A percentile compares a stretch with the other conserved stretches of the same genome.
These are phyloP conservation scores for Trichoderma simmonsii DNA, from an alignment of 2,329 filamentous ascomycete genomes.

Conservation along the genomic window DNA sequence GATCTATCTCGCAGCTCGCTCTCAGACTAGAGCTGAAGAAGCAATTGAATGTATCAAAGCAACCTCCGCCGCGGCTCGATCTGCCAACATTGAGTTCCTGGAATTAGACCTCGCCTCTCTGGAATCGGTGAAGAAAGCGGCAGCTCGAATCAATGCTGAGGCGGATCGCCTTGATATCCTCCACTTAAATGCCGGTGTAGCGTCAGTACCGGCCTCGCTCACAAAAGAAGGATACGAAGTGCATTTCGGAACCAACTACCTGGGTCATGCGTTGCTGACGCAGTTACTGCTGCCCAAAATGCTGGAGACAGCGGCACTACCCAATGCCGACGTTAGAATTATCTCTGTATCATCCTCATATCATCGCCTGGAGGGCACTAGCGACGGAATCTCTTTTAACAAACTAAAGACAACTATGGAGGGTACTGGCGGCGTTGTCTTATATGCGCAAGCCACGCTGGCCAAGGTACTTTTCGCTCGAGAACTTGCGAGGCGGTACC, in stretches of 20 bases:
- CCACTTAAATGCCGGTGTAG: constrained; percentile 19
- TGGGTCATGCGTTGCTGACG: constrained; percentile 4
- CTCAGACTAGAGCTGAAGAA: background rate
- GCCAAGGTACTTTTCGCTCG: background rate
- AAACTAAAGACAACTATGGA: background rate
- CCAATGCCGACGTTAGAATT: background rate
- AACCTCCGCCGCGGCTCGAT: background rate
- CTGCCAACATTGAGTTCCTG: background rate
- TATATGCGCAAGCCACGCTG: background rate
- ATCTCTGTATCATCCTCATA: background rate
- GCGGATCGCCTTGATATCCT: background rate
- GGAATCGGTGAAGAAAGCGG: background rate
- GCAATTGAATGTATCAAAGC: background rate
- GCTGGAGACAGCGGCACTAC: background rate
- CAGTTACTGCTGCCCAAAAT: background rate
- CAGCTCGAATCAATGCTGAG: background rate
- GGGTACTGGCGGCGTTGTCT: background rate
- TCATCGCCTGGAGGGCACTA: background rate
- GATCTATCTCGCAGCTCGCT: background rate
- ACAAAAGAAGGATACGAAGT: constrained; percentile 22
- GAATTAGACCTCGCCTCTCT: background rate
- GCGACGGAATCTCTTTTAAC: background rate
- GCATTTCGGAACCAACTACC: constrained; percentile 22
- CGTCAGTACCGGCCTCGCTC: constrained; percentile 19
- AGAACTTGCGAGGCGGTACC: background rate